A percentile compares a stretch with the other conserved stretches of the same genome.
These are phyloP conservation scores for Aureoboletus auriporus DNA, from an alignment of 768 basidiomycete species.

Conservation along the genomic window DNA sequence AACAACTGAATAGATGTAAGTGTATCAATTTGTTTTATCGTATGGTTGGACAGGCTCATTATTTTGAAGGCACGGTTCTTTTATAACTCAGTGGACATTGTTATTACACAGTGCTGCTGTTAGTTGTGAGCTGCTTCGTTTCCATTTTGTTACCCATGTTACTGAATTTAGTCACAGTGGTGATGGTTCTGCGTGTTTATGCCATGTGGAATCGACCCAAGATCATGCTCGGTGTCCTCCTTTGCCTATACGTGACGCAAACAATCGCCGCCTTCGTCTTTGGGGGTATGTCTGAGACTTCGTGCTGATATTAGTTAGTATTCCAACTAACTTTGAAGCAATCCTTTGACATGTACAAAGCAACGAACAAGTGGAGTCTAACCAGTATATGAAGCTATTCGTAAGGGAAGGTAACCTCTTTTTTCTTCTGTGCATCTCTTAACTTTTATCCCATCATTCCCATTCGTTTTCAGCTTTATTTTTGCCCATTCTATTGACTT, in stretches of 20 bases:
- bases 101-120: neutral
- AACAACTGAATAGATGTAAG: neutral
- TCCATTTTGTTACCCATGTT: no score
- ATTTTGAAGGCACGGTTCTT: no score
- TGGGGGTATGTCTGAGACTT: neutral
- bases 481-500: no score
- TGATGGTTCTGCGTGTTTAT: slow-evolving; percentile 1
- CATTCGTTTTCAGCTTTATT: no score
- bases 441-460: no score
- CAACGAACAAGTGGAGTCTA: neutral
- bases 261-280: neutral
- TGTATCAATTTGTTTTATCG: no score
- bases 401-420: neutral
- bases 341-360: neutral
- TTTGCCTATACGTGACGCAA: neutral
- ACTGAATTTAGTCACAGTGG: neutral
- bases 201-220: neutral
- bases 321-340: neutral
- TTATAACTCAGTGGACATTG: no score
- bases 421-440: neutral
- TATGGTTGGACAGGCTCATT: no score
- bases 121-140: neutral
- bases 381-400: neutral
- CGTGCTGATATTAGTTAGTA: neutral
- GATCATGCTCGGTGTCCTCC: neutral